Evolutionary conservation across 2,329 filamentous ascomycete genomes (phyloP), one percentile per base, ranked within the genome.

Genomic region (Xylariaceae sp.): DNA sequence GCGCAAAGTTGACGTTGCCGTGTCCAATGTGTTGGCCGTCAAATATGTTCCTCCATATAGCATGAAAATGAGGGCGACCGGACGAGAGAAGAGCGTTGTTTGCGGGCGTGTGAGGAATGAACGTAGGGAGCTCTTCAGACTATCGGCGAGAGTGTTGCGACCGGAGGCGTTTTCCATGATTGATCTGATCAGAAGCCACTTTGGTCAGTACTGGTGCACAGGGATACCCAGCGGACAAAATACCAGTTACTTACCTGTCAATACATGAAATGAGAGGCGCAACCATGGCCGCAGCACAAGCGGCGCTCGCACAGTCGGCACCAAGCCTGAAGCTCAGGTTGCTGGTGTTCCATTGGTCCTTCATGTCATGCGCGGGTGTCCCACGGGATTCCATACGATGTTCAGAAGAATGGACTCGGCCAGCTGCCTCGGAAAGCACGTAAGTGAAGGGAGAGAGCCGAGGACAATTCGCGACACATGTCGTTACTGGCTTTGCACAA

Each of bases 21-120:
- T 96, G 70, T 97, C 92, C 63, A 95, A 81, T 11, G 78, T 70
- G 71, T 96, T 96, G 53, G 92, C 91, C 1, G 88, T 89, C 11
- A 93, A 71, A 71, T 96, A 96, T 48, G 92, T 97, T 55, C 87
- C 85, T 50, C 83, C 87, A 74, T 96, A 97, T 35, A 95, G 74
- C 67, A 80, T 72, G 68, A 80, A 77, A 62, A 90, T 84, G 54
- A 89, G 75, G 37, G 71, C 79, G 57, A 86, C 85, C 1, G 86
- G 85, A 48, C 79, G 80, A 40, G 80, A 80, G 62, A 81, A 67
- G 53, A 89, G 58, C 57, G 86, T 73, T 20, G 66, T 58, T 47
- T 82, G 81, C 0, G 86, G 86, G 7, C 72, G 75, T n/a, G 72
- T 55, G 46, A 86, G 38, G 41, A 89, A 71, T 32, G 72, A 68